These are phyloP conservation scores for Anisodus acutangulus DNA, from an alignment of 257 asterid species.

Conservation along the genomic window DNA sequence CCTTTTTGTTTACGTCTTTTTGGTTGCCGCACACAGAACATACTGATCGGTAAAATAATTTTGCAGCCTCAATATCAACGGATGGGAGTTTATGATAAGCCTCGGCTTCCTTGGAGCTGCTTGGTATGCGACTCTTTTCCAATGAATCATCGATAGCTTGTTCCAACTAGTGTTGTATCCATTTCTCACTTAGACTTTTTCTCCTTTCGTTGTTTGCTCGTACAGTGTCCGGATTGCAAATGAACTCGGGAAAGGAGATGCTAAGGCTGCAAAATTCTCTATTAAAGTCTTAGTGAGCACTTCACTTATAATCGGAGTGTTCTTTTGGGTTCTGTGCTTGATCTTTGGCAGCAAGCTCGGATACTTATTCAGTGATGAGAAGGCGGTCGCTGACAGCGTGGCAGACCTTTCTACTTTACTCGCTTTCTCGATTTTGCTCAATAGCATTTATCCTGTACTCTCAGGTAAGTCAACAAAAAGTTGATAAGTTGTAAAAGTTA, in stretches of 20 bases:
- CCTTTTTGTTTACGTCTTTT: not conserved
- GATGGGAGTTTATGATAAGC: constrained; percentile 89
- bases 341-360: constrained; percentile 62
- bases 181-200: not conserved
- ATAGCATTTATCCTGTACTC: constrained; percentile 69
- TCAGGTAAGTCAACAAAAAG: constrained; percentile 50
- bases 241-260: constrained; percentile 79
- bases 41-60: constrained; percentile 17
- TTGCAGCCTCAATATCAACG: constrained; percentile 74
- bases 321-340: constrained; percentile 55
- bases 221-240: constrained; percentile 78
- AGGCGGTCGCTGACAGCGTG: constrained; percentile 52
- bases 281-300: constrained; percentile 63
- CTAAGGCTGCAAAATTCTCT: constrained; percentile 67
- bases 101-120: constrained; percentile 84
- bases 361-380: constrained; percentile 55
- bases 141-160: not conserved
- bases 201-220: not conserved
- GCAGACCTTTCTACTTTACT: constrained; percentile 63
- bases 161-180: not conserved
- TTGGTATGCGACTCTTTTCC: constrained; percentile 48
- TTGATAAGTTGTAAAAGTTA: not conserved
- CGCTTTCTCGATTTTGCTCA: constrained; percentile 65
- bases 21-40: constrained; percentile 19
- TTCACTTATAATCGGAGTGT: constrained; percentile 48